Percentiles rank a stretch among this genome's conserved stretches.
Conservation (phyloP, 805 yeast genomes). For the Danielozyma ontarioensis region DNA sequence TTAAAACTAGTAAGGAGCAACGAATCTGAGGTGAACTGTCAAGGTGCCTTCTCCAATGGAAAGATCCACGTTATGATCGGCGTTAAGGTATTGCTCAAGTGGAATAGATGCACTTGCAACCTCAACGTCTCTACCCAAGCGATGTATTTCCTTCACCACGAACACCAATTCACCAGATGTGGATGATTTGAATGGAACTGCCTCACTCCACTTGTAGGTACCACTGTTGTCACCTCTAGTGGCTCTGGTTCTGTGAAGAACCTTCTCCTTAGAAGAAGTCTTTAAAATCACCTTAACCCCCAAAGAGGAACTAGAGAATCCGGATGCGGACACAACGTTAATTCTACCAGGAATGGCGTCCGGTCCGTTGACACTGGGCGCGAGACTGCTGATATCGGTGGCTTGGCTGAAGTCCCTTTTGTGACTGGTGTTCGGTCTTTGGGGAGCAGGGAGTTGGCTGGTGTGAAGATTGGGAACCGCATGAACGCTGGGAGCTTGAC, state of each 20-base stretch:
- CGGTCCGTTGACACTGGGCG: conserved; percentile 25
- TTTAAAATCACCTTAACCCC: conserved; percentile 54
- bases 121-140: conserved; percentile 64
- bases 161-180: conserved; percentile 57
- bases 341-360: conserved; percentile 49
- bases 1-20: conserved; percentile 4
- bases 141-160: conserved; percentile 60
- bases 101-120: conserved; percentile 55
- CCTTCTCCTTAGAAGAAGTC: conserved; percentile 45
- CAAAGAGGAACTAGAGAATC: conserved; percentile 30
- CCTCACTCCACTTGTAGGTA: conserved; percentile 53
- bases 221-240: conserved; percentile 45
- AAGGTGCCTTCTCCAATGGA: conserved; percentile 37
- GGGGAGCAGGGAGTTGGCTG: conserved; percentile 35
- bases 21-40: conserved; percentile 33
- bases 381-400: conserved; percentile 32
- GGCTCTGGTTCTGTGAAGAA: conserved; percentile 59
- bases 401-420: conserved; percentile 15
- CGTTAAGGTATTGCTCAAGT: conserved; percentile 46
- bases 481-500: conserved; percentile 8
- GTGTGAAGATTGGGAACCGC: conserved; percentile 30
- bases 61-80: conserved; percentile 34
- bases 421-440: conserved; percentile 23
- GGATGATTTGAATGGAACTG: conserved; percentile 61
- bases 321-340: conserved; percentile 44